Evolutionary conservation across 768 basidiomycete genomes (phyloP).

Genomic region (Russula ochroleuca): DNA sequence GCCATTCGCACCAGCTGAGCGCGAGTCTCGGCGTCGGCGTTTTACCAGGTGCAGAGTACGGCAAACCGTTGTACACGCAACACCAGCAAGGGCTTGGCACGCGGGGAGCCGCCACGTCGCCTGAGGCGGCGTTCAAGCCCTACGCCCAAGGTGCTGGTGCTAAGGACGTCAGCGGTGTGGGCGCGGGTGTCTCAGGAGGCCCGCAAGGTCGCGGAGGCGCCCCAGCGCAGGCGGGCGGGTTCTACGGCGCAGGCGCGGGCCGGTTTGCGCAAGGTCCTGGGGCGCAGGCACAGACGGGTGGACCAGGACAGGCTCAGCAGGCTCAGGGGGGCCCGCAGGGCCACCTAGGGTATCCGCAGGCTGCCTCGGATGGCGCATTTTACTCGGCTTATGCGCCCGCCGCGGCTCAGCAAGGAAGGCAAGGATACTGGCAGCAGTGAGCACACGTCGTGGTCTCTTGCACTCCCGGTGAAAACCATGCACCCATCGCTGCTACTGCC

Average conservation of each 20-base stretch:
- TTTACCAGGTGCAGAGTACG: slow-evolving; percentile 35
- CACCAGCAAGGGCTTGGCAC: slow-evolving; percentile 59
- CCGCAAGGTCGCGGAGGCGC: slow-evolving; percentile 43
- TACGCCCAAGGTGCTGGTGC: slow-evolving; percentile 61
- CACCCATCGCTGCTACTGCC: slow-evolving; percentile 9
- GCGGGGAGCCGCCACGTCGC: slow-evolving; percentile 52
- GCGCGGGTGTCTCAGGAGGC: slow-evolving; percentile 38
- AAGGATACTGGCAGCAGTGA: slow-evolving; percentile 50
- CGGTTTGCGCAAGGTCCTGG: slow-evolving; percentile 41
- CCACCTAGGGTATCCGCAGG: slow-evolving; percentile 61
- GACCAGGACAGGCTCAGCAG: slow-evolving; percentile 40
- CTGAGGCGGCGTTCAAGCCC: slow-evolving; percentile 72
- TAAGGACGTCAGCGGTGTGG: slow-evolving; percentile 43
- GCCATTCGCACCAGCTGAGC: slow-evolving; percentile 33
- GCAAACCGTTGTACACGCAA: slow-evolving; percentile 49
- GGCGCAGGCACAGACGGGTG: slow-evolving; percentile 45
- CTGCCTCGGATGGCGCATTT: slow-evolving; percentile 55
- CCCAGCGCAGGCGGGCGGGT: slow-evolving; percentile 46
- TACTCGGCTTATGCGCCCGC: slow-evolving; percentile 55
- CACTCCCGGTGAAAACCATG: slow-evolving; percentile 1
- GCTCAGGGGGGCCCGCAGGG: slow-evolving; percentile 46
- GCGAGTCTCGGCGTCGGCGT: slow-evolving; percentile 35
- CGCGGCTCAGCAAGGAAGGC: slow-evolving; percentile 40
- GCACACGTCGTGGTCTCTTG: not conserved
- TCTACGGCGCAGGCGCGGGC: slow-evolving; percentile 40